These are phyloP conservation scores for Didymella keratinophila DNA, from an alignment of 2,329 filamentous ascomycete species.

Conservation along the genomic window DNA sequence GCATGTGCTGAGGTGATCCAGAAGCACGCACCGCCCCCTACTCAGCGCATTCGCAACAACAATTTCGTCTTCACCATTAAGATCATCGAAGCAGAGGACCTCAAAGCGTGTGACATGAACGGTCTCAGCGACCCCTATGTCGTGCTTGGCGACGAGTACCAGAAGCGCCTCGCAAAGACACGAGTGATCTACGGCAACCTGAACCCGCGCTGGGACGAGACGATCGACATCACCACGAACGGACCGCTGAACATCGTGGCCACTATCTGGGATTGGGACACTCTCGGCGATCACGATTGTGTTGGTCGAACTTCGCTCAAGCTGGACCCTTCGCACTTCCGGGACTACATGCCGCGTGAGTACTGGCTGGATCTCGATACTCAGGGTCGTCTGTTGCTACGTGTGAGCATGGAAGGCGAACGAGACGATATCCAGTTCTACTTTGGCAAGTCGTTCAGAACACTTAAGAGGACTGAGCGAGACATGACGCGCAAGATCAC, in stretches of 20 bases:
- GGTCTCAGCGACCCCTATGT: slow-evolving; percentile 96
- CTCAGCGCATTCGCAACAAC: slow-evolving; percentile 72
- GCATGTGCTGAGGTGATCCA: slow-evolving; percentile 84
- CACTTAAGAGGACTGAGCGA: slow-evolving; percentile 91
- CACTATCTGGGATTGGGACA: slow-evolving; percentile 98
- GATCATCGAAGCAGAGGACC: slow-evolving; percentile 95
- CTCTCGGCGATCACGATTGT: slow-evolving; percentile 95
- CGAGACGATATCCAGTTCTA: slow-evolving; percentile 98
- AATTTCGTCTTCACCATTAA: slow-evolving; percentile 99
- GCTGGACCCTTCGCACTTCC: slow-evolving; percentile 96
- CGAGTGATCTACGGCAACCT: slow-evolving; percentile 88
- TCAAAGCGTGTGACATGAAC: slow-evolving; percentile 97
- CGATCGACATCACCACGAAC: slow-evolving; percentile 92
- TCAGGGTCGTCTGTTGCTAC: slow-evolving; percentile 85
- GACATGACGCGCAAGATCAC: slow-evolving; percentile 99
- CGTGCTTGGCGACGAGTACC: slow-evolving; percentile 95
- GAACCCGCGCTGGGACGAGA: slow-evolving; percentile 97
- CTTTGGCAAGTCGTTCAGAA: slow-evolving; percentile 95
- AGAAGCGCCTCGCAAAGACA: slow-evolving; percentile 94
- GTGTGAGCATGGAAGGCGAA: slow-evolving; percentile 98
- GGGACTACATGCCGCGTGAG: slow-evolving; percentile 92
- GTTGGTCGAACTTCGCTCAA: slow-evolving; percentile 97
- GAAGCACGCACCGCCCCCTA: slow-evolving; percentile 73
- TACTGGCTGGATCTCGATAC: slow-evolving; percentile 98
- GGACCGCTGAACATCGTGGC: slow-evolving; percentile 93